These are phyloP conservation scores for Byssochlamys sp. DNA, from an alignment of 2,329 filamentous ascomycete genomes.

Conservation along the genomic window DNA sequence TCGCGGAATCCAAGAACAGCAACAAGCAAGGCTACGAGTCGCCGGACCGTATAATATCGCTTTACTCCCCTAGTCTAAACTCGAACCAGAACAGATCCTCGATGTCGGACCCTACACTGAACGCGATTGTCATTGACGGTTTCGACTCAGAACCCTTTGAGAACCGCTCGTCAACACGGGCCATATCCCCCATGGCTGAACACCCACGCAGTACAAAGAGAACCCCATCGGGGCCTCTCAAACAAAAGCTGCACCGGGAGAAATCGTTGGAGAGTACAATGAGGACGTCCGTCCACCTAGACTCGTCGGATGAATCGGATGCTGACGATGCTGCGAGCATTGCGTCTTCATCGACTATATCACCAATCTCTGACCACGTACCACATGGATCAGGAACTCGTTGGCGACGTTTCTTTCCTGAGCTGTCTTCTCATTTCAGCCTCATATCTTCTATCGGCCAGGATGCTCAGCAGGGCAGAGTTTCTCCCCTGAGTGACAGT, in stretches of 20 bases:
- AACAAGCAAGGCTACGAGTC: neutral
- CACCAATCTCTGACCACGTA: constrained; percentile 14
- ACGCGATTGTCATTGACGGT: neutral
- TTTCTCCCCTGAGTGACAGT: neutral
- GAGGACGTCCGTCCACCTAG: neutral
- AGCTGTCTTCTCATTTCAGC: constrained; percentile 17
- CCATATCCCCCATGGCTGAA: neutral
- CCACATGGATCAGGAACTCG: constrained; percentile 11
- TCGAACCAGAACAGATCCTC: neutral
- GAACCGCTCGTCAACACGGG: neutral
- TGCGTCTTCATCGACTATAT: constrained; percentile 9
- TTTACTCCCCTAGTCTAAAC: neutral
- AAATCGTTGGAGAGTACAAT: neutral
- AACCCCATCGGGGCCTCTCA: neutral
- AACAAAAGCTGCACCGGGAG: neutral
- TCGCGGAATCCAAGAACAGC: neutral
- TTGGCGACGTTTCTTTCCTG: constrained; percentile 21
- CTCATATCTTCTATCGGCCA: constrained; percentile 14
- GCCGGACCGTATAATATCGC: neutral
- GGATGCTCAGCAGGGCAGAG: constrained; percentile 2
- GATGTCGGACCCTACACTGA: neutral
- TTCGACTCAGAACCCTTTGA: neutral
- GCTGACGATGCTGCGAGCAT: constrained; percentile 1
- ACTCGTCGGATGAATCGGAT: neutral
- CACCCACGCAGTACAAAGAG: neutral